A percentile compares a stretch with the other conserved stretches of the same genome.
Conservation (phyloP, 495 filamentous ascomycete species). For the Poronia punctata region DNA sequence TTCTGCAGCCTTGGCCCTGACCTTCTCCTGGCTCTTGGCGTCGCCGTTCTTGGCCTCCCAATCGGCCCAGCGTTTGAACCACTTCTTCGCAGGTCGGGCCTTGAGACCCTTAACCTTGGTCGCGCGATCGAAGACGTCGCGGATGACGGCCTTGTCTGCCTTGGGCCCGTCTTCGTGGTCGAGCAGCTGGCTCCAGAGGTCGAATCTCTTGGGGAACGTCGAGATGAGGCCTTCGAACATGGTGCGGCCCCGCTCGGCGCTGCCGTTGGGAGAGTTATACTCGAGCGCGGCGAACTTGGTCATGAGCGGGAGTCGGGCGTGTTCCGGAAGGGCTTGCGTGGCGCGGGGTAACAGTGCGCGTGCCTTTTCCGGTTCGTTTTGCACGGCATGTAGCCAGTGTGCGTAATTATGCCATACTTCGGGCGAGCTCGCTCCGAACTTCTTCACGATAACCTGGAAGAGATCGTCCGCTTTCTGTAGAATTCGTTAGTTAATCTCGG, state of each 20-base stretch:
- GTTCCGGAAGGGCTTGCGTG: conserved; percentile 64
- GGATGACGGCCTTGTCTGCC: conserved; percentile 51
- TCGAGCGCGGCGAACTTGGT: conserved; percentile 85
- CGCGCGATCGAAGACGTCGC: conserved; percentile 77
- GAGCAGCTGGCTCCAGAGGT: conserved; percentile 86
- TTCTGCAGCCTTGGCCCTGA: conserved; percentile 66
- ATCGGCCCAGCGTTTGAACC: conserved; percentile 77
- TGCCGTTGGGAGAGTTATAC: conserved; percentile 75
- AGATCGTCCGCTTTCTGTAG: conserved; percentile 79
- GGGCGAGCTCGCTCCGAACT: conserved; percentile 70
- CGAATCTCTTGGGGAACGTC: conserved; percentile 78
- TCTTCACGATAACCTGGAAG: conserved; percentile 79
- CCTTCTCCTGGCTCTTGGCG: conserved; percentile 61
- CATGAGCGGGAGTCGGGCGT: conserved; percentile 70
- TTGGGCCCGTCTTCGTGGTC: conserved; percentile 58
- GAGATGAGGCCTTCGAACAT: conserved; percentile 84
- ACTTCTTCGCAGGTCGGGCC: conserved; percentile 64
- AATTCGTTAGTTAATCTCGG: conserved; percentile 14
- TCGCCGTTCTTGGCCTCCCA: conserved; percentile 73
- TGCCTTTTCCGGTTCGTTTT: conserved; percentile 61
- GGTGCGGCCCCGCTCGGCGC: conserved; percentile 85
- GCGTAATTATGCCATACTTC: conserved; percentile 92
- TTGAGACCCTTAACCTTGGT: conserved; percentile 60
- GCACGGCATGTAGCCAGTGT: conserved; percentile 73
- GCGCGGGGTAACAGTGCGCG: conserved; percentile 80